Evolutionary conservation across 495 filamentous ascomycete genomes (phyloP).

Genomic region (Penicillium samsonianum): DNA sequence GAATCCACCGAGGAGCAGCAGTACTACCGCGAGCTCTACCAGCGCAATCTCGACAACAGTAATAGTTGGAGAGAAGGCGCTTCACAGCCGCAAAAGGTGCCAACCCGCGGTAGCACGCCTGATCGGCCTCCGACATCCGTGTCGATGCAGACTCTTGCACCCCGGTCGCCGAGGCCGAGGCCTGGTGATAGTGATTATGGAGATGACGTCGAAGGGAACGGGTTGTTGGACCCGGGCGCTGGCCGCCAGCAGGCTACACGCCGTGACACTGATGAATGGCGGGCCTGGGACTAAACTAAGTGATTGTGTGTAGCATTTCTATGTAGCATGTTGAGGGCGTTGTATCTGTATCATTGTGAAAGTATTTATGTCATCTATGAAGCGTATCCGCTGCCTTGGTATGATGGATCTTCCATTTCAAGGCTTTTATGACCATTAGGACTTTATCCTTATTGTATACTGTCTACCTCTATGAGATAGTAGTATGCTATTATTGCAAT

Average conservation of each 20-base stretch:
- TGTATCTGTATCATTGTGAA: conserved; percentile 13
- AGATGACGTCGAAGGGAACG: conserved; percentile 36
- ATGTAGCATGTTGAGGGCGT: conserved; percentile 13
- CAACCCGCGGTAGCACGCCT: conserved; percentile 54
- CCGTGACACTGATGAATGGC: conserved; percentile 44
- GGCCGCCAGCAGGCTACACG: conserved; percentile 10
- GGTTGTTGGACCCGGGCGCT: conserved; percentile 21
- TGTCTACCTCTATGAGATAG: too few relatives aligned
- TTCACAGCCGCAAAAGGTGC: conserved; percentile 24
- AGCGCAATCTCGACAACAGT: conserved; percentile 41
- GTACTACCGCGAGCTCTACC: conserved; percentile 42
- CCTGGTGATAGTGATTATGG: conserved; percentile 48
- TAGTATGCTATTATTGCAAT: too few relatives aligned
- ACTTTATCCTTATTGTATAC: too few relatives aligned
- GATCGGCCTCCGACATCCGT: conserved; percentile 51
- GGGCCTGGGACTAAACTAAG: conserved; percentile 42
- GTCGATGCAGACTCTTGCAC: conserved; percentile 55
- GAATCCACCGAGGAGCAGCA: conserved; percentile 56
- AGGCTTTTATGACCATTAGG: neutral
- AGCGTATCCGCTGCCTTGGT: neutral
- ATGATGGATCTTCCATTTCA: neutral
- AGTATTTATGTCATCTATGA: neutral
- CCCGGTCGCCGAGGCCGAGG: conserved; percentile 44
- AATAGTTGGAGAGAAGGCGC: conserved; percentile 35
- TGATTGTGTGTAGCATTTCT: neutral